Percentiles rank a stretch among this genome's conserved stretches.
Evolutionary conservation across 1,284 basidiomycete species (phyloP).

Genomic region (Austroboletus niveus): DNA sequence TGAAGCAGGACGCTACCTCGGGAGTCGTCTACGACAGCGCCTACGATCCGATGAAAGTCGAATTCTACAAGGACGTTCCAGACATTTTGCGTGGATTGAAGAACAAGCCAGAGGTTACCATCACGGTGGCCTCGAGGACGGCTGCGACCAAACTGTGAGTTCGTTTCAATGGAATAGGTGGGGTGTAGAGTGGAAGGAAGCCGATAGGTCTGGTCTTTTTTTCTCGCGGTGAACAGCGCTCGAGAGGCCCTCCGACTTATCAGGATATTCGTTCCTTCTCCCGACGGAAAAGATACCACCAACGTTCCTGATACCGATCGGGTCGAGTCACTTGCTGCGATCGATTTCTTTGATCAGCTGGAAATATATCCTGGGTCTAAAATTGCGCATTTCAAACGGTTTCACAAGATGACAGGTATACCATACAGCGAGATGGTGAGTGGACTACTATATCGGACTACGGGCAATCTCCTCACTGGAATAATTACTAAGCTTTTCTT

Average conservation of each 20-base stretch:
- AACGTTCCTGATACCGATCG: constrained; percentile 24
- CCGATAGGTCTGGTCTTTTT: too few relatives aligned
- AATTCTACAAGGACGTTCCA: constrained; percentile 77
- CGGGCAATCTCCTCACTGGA: too few relatives aligned
- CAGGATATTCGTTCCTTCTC: constrained; percentile 52
- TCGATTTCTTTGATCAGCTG: constrained; percentile 73
- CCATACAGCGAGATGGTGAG: constrained; percentile 82
- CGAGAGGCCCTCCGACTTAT: constrained; percentile 72
- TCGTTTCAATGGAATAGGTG: neutral
- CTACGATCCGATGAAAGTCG: constrained; percentile 49
- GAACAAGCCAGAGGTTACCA: constrained; percentile 46
- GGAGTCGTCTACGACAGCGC: constrained; percentile 12
- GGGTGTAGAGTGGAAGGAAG: too few relatives aligned
- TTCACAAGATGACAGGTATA: constrained; percentile 71
- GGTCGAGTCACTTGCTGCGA: constrained; percentile 38
- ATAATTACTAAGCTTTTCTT: constrained; percentile 64
- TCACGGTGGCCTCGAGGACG: constrained; percentile 80
- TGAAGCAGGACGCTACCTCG: constrained; percentile 55
- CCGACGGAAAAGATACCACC: constrained; percentile 36
- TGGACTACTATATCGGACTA: neutral
- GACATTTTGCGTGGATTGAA: constrained; percentile 68
- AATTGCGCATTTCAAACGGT: constrained; percentile 72
- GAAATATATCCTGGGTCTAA: constrained; percentile 92
- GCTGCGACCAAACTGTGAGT: constrained; percentile 67
- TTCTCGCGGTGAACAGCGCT: constrained; percentile 49